Percentiles rank a stretch among this genome's conserved stretches.
phyloP scores from a whole-genome alignment of 345 rosid species.

The Geranium rotundifolium region DNA sequence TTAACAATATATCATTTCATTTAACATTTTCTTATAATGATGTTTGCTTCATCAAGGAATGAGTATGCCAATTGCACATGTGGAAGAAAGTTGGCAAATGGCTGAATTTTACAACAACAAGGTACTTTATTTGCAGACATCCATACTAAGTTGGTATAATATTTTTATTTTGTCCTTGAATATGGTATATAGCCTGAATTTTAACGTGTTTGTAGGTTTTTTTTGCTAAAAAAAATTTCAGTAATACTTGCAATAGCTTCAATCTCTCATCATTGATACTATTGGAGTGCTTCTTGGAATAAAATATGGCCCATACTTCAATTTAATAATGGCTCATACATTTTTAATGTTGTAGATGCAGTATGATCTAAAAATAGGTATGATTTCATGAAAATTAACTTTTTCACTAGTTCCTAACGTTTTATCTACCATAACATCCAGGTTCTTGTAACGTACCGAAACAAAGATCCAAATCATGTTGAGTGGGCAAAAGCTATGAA shows the following conservation, averaged over 20 bases:
- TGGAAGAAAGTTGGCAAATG: constrained; percentile 98
- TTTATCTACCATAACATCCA: constrained; percentile 17
- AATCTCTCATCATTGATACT: neutral
- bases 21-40: neutral
- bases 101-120: constrained; percentile 96
- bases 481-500: constrained; percentile 98
- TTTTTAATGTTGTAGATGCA: no score
- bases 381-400: no score
- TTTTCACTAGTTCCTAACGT: constrained; percentile 9
- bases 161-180: no score
- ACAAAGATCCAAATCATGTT: constrained; percentile 75
- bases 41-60: constrained; percentile 45
- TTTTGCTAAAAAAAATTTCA: neutral
- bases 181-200: neutral
- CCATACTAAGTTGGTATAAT: neutral
- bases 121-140: constrained; percentile 27
- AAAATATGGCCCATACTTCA: no score
- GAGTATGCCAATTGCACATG: constrained; percentile 96
- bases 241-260: neutral
- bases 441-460: constrained; percentile 82
- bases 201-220: neutral
- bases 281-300: neutral
- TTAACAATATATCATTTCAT: neutral
- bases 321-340: neutral
- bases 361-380: no score